Evolutionary conservation across 148 eudicot genomes (phyloP).

Genomic region (Rhododendron henanense): DNA sequence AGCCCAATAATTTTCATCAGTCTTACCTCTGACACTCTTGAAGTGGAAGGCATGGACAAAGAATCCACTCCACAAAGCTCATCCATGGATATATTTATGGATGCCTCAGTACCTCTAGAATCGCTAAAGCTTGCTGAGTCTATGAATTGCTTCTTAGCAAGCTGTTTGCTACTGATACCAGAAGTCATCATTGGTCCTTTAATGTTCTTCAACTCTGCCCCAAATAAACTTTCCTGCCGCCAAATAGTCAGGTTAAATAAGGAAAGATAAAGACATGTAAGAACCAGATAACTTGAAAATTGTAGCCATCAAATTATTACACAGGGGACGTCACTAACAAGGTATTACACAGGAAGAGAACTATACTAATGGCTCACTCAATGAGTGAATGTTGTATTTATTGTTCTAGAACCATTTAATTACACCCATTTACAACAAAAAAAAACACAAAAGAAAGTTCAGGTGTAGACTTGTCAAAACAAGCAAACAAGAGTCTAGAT

Average conservation of each 20-base stretch:
- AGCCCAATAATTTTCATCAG: slow-evolving; percentile 9
- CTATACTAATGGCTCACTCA: too few relatives aligned
- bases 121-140: slow-evolving; percentile 52
- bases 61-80: slow-evolving; percentile 72
- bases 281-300: neutral
- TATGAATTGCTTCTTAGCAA: slow-evolving; percentile 54
- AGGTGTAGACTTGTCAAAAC: neutral
- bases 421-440: too few relatives aligned
- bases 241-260: neutral
- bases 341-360: too few relatives aligned
- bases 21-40: slow-evolving; percentile 51
- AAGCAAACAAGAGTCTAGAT: neutral
- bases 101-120: slow-evolving; percentile 58
- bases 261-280: neutral
- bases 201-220: slow-evolving; percentile 53
- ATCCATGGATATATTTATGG: slow-evolving; percentile 44
- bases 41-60: slow-evolving; percentile 50
- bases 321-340: too few relatives aligned
- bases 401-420: too few relatives aligned
- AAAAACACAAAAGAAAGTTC: neutral
- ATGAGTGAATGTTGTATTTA: too few relatives aligned
- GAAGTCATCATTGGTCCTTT: slow-evolving; percentile 54
- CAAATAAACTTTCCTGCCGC: slow-evolving; percentile 54
- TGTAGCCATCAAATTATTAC: neutral
- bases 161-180: slow-evolving; percentile 58